A percentile compares a stretch with the other conserved stretches of the same genome.
Evolutionary conservation across 306 rosid genomes (phyloP).

Genomic region (Bauhinia variegata): DNA sequence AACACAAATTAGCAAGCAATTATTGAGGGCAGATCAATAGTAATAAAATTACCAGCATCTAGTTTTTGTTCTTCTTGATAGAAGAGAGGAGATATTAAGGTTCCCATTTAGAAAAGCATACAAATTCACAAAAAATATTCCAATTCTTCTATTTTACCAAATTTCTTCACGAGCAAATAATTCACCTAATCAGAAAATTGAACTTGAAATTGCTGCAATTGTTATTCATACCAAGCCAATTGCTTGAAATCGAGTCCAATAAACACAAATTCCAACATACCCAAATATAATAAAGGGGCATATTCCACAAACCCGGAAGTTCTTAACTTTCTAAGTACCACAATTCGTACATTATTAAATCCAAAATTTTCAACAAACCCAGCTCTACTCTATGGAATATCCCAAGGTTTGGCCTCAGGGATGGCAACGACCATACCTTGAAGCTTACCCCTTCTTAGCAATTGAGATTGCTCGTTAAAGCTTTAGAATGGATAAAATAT

Average conservation of each 20-base stretch:
- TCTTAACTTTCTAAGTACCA: constrained; percentile 20
- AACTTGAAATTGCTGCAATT: neutral
- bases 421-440: constrained; percentile 92
- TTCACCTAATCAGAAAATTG: neutral
- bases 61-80: no score
- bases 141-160: neutral
- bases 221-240: constrained; percentile 34
- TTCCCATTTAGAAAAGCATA: neutral
- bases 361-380: neutral
- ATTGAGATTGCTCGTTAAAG: no score
- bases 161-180: neutral
- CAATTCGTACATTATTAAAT: constrained; percentile 30
- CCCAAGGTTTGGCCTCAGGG: no score
- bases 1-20: neutral
- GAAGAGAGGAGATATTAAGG: neutral
- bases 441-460: no score
- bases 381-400: constrained; percentile 45
- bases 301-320: neutral
- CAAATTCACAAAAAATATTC: constrained; percentile 8
- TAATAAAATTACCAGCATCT: no score
- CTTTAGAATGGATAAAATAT: no score
- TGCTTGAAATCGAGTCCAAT: constrained; percentile 12
- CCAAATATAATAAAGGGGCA: neutral
- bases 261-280: constrained; percentile 16
- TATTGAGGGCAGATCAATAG: neutral